Evolutionary conservation across 2,329 filamentous ascomycete species (phyloP), one percentile per base, ranked within the genome.

Genomic region (Fusarium sp.): DNA sequence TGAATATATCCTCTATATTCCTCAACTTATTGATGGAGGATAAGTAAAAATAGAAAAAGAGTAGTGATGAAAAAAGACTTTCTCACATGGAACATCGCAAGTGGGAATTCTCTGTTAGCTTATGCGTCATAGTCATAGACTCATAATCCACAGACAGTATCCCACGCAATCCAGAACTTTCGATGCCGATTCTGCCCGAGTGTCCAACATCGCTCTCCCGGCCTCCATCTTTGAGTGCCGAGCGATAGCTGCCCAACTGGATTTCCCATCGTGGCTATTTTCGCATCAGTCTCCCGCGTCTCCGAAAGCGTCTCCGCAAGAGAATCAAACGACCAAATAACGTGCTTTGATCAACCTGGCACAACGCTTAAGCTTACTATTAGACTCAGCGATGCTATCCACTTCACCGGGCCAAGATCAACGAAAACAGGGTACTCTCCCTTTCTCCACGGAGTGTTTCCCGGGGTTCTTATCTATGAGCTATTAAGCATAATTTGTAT

Each of bases 401-500:
- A 62, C 56, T 45, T 17, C 6, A 19, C 42, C 56, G 24, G 44
- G 38, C 56, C 56, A 49, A 56, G 30, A 39, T 21, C 21, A 36
- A 26, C 26, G 23, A 32, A 38, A 50, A 30, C 30, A 50, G 26
- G 44, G n/a, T 32, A 24, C 14, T 21, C 6, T 42, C 19, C 34
- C 19, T 5, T 5, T 17, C 39, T 55, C 36, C 48, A 62, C 48
- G 47, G 48, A 23, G 14, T 21, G 21, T n/a, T 20, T 34, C 38
- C 54, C 32, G 40, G 32, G 26, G 17, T 39, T 28, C 57, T 63
- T 63, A 63, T 63, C 60, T 58, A 26, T 63, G 58, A 63, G 58
- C 39, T 46, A 63, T 50, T 63, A 63, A 63, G 58, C 60, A 63
- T 63, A 63, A 63, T 42, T 63, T 38, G 34, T 36, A 23, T 20